Conservation (phyloP, 257 asterid species). For the Petunia secreta region DNA sequence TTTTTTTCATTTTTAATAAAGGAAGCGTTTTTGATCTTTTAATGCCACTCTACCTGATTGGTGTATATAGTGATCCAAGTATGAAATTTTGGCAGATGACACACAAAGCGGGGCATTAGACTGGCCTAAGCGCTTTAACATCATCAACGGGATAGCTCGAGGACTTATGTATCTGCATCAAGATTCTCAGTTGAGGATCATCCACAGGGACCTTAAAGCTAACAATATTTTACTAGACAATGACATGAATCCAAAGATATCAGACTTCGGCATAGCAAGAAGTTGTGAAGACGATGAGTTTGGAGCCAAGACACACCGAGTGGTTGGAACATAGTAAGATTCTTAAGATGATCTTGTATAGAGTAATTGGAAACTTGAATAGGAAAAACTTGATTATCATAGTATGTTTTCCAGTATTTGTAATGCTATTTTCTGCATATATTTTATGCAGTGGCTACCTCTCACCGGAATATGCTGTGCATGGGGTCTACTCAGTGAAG, state of each 20-base stretch:
- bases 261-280: slow-evolving; percentile 44
- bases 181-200: slow-evolving; percentile 44
- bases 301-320: slow-evolving; percentile 43
- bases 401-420: slow-evolving; percentile 12
- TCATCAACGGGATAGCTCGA: slow-evolving; percentile 45
- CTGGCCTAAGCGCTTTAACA: slow-evolving; percentile 40
- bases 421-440: not conserved
- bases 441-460: slow-evolving; percentile 39
- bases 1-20: not conserved
- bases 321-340: slow-evolving; percentile 46
- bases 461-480: slow-evolving; percentile 44
- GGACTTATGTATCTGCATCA: slow-evolving; percentile 46
- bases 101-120: slow-evolving; percentile 23
- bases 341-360: slow-evolving; percentile 16
- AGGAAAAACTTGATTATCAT: not conserved
- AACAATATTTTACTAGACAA: slow-evolving; percentile 40
- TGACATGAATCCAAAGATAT: slow-evolving; percentile 47
- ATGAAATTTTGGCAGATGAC: slow-evolving; percentile 30
- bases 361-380: not conserved
- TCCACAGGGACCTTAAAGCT: slow-evolving; percentile 44
- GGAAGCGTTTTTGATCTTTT: not conserved
- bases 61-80: not conserved
- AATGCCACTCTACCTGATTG: not conserved
- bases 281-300: slow-evolving; percentile 40
- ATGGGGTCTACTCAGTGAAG: slow-evolving; percentile 42